Evolutionary conservation across 2,329 filamentous ascomycete genomes (phyloP).

Genomic region (Rutstroemia sp.): DNA sequence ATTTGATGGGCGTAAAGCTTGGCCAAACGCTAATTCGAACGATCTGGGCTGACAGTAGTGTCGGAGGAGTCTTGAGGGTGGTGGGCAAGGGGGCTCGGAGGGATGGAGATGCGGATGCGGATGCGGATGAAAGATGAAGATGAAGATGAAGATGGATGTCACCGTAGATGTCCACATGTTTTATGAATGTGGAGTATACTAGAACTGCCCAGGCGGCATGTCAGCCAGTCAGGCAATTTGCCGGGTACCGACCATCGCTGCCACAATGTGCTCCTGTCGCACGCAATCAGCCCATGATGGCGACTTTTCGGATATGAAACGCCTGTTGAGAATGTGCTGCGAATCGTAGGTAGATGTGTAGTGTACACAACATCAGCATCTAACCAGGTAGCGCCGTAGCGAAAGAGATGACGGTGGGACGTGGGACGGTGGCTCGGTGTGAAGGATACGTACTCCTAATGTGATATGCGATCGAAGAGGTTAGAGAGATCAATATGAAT

Average conservation of each 20-base stretch:
- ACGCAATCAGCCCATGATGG: neutral
- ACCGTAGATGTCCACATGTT: neutral
- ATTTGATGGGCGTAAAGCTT: neutral
- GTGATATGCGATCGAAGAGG: neutral
- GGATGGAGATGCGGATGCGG: neutral
- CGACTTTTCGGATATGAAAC: neutral
- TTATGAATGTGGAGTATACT: neutral
- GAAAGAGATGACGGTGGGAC: neutral
- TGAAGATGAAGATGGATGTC: neutral
- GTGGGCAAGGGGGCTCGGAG: neutral
- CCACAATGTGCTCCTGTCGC: neutral
- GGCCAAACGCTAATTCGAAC: neutral
- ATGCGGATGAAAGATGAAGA: neutral
- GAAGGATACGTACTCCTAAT: neutral
- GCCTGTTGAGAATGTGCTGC: neutral
- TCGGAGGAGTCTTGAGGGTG: neutral
- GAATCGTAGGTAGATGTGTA: neutral
- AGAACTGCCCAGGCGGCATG: neutral
- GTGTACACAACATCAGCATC: neutral
- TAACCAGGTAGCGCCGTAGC: neutral
- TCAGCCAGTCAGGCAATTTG: neutral
- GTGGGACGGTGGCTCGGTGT: neutral
- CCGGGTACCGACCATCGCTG: neutral
- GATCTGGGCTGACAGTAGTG: neutral
- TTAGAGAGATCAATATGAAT: neutral